Percentiles rank a stretch among this genome's conserved stretches.
Evolutionary conservation across 495 filamentous ascomycete species (phyloP).

Genomic region (Darksidea phi): DNA sequence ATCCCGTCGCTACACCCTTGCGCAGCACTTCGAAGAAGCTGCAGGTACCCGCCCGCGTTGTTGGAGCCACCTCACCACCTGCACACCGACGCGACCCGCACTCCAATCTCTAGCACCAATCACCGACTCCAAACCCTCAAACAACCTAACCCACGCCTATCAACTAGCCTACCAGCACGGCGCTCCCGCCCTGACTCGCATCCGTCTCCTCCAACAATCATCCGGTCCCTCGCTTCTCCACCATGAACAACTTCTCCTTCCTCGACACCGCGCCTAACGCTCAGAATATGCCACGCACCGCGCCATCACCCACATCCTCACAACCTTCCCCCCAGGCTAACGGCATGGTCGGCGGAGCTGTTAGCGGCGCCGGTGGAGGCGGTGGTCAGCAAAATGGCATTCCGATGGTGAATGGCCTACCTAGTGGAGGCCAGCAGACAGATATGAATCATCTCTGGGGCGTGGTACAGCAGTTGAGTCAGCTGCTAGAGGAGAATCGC

Average conservation of each 20-base stretch:
- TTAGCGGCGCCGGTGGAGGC: not conserved
- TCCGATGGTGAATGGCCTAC: slow-evolving; percentile 36
- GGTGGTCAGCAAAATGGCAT: slow-evolving; percentile 11
- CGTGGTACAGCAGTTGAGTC: slow-evolving; percentile 77
- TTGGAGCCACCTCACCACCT: slow-evolving; percentile 20
- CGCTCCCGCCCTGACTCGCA: not conserved
- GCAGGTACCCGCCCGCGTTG: not conserved
- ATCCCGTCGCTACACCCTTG: not conserved
- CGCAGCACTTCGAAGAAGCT: not conserved
- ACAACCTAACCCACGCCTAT: slow-evolving; percentile 11
- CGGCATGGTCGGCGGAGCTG: slow-evolving; percentile 10
- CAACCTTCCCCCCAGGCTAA: slow-evolving; percentile 20
- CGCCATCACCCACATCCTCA: slow-evolving; percentile 32
- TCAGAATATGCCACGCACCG: slow-evolving; percentile 20
- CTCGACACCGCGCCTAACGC: slow-evolving; percentile 27
- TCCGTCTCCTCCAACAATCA: not conserved
- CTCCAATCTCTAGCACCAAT: slow-evolving; percentile 17
- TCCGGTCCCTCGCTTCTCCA: not conserved
- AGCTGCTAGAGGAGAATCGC: slow-evolving; percentile 72
- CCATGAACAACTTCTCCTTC: slow-evolving; percentile 36
- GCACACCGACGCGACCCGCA: not conserved
- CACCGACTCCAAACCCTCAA: slow-evolving; percentile 5
- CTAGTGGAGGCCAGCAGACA: slow-evolving; percentile 72
- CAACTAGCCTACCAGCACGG: slow-evolving; percentile 14
- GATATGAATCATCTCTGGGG: slow-evolving; percentile 82